Evolutionary conservation across 2,329 filamentous ascomycete species (phyloP).

Genomic region (Macrophomina pseudophaseolina): DNA sequence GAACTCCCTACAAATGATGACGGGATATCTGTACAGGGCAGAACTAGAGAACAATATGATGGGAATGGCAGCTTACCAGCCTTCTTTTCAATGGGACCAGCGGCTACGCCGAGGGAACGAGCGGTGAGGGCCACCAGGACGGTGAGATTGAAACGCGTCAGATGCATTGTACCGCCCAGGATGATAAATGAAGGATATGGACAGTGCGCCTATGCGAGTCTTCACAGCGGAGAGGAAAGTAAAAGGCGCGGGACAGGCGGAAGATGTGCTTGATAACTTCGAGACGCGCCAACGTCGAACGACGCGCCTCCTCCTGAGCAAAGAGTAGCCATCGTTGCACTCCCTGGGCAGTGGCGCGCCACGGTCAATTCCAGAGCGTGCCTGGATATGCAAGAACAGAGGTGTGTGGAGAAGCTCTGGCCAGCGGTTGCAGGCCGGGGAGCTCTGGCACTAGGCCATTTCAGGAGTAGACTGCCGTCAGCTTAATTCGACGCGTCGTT

Average conservation of each 20-base stretch:
- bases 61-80: slow-evolving; percentile 30
- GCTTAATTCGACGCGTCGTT: slow-evolving; percentile 25
- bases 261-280: background rate
- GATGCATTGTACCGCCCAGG: slow-evolving; percentile 29
- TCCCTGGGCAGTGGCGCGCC: background rate
- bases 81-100: slow-evolving; percentile 32
- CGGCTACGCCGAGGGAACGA: slow-evolving; percentile 31
- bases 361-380: background rate
- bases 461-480: slow-evolving; percentile 5
- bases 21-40: background rate
- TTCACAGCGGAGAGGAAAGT: background rate
- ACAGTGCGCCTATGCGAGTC: slow-evolving; percentile 11
- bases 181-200: slow-evolving; percentile 6
- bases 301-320: background rate
- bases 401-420: slow-evolving; percentile 1
- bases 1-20: too few species aligned
- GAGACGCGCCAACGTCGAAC: background rate
- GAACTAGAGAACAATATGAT: background rate
- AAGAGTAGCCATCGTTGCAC: background rate
- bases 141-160: slow-evolving; percentile 26
- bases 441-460: background rate
- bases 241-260: background rate
- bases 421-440: slow-evolving; percentile 10
- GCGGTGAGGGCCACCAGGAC: slow-evolving; percentile 30
- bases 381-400: background rate